Base-by-base conservation (phyloP, 805 yeast genomes). In the Cyberlindnera sargentensis region DNA sequence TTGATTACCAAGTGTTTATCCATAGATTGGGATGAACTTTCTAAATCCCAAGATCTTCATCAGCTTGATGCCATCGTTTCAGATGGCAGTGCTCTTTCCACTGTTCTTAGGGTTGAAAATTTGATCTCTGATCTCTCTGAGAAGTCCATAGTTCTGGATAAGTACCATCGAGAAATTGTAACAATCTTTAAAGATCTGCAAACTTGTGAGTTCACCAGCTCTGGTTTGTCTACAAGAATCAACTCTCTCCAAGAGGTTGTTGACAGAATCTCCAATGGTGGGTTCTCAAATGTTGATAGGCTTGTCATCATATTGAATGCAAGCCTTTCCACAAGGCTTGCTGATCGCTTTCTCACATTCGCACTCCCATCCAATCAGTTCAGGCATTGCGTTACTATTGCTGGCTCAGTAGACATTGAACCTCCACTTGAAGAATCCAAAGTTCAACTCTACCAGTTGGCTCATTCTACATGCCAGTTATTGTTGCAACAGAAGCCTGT, bases 11-110 rank as follows among this genome's bases (percentile, higher is more conserved):
- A 53, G 0, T 66, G 80, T 4, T 33, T 66, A 4, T 50, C 54
- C 3, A 58, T 74, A 2, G 65, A 67, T 7, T 85, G 95, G 95
- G 70, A 64, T 1, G 63, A 69, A 9, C 53, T 82, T 8, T 60
- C 70, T 0, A 71, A 70, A 46, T 76, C 78, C 1, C 61, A 69
- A 33, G 84, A 79, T 39, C 55, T 77, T 27, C 61, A 66, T 28
- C 62, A 60, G 5, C 52, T 62, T 6, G 63, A 63, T 10, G 55
- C 52, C 3, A 49, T 51, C 15, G 37, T 59, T 3, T 51, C 55
- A 9, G 68, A 66, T 31, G 64, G 64, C 11, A 55, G 64, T 6
- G 61, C 64, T 30, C 49, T 60, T 6, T 50, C 63, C 8, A 59
- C 68, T 0, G 43, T 54, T 4, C 8, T 44, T 3, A 48, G 48